Evolutionary conservation across 768 basidiomycete species (phyloP).

Genomic region (Mycena epipterygia): DNA sequence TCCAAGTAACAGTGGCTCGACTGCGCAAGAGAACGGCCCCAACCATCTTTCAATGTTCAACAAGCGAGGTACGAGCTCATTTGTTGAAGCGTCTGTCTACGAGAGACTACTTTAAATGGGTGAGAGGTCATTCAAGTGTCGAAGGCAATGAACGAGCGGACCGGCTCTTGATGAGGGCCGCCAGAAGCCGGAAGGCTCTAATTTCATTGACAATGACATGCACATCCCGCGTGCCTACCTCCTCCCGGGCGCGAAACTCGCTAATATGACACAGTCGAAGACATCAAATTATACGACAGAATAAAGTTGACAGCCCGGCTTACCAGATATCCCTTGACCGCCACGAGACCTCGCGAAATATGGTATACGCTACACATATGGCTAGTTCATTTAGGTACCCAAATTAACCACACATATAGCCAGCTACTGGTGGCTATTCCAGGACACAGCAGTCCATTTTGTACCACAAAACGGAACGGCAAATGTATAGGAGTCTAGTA

Average conservation of each 20-base stretch:
- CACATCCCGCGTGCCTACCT: neutral
- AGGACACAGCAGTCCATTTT: too few species aligned
- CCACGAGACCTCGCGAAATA: neutral
- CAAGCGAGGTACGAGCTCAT: too few species aligned
- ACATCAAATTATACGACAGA: neutral
- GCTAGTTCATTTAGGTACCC: too few species aligned
- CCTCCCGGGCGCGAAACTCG: neutral
- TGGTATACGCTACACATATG: neutral
- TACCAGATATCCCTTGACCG: neutral
- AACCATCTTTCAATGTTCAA: neutral
- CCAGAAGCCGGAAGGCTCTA: neutral
- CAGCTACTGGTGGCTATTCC: too few species aligned
- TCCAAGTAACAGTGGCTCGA: neutral
- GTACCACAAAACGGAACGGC: too few species aligned
- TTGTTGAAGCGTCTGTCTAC: too few species aligned
- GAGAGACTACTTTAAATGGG: too few species aligned
- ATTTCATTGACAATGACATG: neutral
- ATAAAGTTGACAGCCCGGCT: neutral
- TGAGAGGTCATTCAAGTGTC: neutral
- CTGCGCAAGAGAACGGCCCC: neutral
- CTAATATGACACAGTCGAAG: neutral
- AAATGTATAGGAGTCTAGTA: too few species aligned
- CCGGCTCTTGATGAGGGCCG: neutral
- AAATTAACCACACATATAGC: too few species aligned
- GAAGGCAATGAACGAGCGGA: neutral